Evolutionary conservation across 176 grass and related monocot species (phyloP), one percentile per base, ranked within the genome.

Genomic region (Eragrostis nindensis): DNA sequence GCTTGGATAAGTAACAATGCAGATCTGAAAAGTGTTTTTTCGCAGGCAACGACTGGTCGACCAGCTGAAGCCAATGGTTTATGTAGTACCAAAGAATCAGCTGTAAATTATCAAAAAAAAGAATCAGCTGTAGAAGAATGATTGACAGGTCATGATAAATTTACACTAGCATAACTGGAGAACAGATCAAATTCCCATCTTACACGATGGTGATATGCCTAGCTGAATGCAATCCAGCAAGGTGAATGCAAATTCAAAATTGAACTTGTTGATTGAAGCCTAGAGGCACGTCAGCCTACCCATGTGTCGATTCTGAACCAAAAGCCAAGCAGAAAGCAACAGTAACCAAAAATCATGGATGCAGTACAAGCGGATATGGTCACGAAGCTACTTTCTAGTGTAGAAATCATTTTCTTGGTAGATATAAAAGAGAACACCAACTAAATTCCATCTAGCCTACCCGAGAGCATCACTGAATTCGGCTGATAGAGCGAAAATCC

Each of bases 91-190:
- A 22, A 74, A 55, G 3, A n/a, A 41, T 24, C 11, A 8, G 12
- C 12, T 10, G 25, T 63, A 65, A n/a, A n/a, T n/a, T n/a, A n/a
- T n/a, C n/a, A n/a, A n/a, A n/a, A n/a, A n/a, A n/a, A n/a, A n/a
- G n/a, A n/a, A n/a, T n/a, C n/a, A n/a, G n/a, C n/a, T n/a, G n/a
- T n/a, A n/a, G 24, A 75, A 45, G 6, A 15, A 47, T 60, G 10
- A 43, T 16, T 14, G 16, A 77, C 15, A 67, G 7, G 60, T 26
- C 3, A 72, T 40, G n/a, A 40, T 71, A 87, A 24, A 68, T 30
- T 71, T 66, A 66, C 46, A 56, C 14, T 57, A 56, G n/a, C 73
- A 82, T 47, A 70, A 65, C 26, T 67, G 44, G 21, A 5, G 14
- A 48, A 22, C 22, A 40, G 57, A 44, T 55, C 50, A 50, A 62